Evolutionary conservation across 2,329 filamentous ascomycete species (phyloP).

Genomic region (Clonostachys solani): DNA sequence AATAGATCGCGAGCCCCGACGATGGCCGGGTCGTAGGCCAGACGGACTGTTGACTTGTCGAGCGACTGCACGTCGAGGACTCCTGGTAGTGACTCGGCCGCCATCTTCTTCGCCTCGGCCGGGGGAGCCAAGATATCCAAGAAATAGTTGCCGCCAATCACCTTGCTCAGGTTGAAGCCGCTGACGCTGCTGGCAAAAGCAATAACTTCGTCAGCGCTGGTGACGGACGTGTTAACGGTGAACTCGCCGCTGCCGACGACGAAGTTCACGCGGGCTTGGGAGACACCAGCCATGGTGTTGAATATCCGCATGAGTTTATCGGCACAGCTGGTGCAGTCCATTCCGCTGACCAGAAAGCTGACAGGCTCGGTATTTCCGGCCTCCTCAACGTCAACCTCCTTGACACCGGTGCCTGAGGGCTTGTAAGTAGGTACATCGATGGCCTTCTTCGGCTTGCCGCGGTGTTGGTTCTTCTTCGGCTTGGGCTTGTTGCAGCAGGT

Average conservation of each 20-base stretch:
- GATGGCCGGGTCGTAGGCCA: conserved; percentile 25
- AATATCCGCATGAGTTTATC: conserved; percentile 25
- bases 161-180: conserved; percentile 13
- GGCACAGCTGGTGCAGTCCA: conserved; percentile 29
- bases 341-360: conserved; percentile 22
- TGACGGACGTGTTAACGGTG: conserved; percentile 13
- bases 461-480: background rate
- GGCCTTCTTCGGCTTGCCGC: background rate
- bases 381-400: conserved; percentile 17
- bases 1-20: conserved; percentile 21
- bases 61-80: conserved; percentile 15
- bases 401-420: background rate
- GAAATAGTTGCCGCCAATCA: conserved; percentile 12
- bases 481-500: conserved; percentile 6
- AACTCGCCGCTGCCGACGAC: conserved; percentile 30
- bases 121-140: conserved; percentile 12
- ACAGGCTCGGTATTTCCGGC: conserved; percentile 15
- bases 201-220: conserved; percentile 17
- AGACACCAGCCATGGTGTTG: conserved; percentile 16
- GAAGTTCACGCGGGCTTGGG: conserved; percentile 26
- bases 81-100: conserved; percentile 11
- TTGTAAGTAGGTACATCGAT: background rate
- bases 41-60: conserved; percentile 20
- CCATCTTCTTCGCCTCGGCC: conserved; percentile 10
- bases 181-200: conserved; percentile 9